A percentile compares a stretch with the other conserved stretches of the same genome.
These are phyloP conservation scores for Neurospora sp. DNA, from an alignment of 495 filamentous ascomycete genomes.

Conservation along the genomic window DNA sequence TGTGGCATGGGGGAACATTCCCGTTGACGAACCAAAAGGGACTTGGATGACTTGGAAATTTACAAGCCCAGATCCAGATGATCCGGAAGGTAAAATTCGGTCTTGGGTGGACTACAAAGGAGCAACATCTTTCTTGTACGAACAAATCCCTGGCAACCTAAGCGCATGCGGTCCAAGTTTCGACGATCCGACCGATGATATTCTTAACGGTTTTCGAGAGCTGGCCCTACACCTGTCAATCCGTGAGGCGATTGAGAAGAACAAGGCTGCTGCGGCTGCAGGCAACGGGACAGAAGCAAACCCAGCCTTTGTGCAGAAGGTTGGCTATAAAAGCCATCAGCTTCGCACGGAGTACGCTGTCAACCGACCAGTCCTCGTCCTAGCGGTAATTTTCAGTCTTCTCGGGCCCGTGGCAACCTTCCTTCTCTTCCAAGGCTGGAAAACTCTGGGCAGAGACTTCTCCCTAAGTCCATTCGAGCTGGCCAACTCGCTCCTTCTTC, in stretches of 20 bases:
- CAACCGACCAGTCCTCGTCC: background rate
- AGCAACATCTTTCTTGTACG: background rate
- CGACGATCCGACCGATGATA: background rate
- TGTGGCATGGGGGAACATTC: background rate
- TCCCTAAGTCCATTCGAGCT: background rate
- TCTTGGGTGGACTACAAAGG: background rate
- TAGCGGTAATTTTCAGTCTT: background rate
- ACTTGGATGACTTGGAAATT: background rate
- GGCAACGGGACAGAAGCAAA: too few species aligned
- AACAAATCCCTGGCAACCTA: background rate
- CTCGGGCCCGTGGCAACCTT: background rate
- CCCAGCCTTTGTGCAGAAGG: background rate
- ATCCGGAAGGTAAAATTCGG: background rate
- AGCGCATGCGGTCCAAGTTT: background rate
- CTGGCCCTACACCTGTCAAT: background rate
- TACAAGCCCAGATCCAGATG: background rate
- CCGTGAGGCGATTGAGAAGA: background rate
- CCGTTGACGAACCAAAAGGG: background rate
- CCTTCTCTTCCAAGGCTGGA: background rate
- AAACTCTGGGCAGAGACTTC: background rate
- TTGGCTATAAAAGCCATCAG: background rate
- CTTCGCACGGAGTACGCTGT: background rate
- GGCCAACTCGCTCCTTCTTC: background rate
- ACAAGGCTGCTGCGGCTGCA: background rate
- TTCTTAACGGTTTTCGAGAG: background rate